A percentile compares a stretch with the other conserved stretches of the same genome.
Evolutionary conservation across 1,139 yeast genomes (phyloP).

Genomic region (Wickerhamomyces sp.): DNA sequence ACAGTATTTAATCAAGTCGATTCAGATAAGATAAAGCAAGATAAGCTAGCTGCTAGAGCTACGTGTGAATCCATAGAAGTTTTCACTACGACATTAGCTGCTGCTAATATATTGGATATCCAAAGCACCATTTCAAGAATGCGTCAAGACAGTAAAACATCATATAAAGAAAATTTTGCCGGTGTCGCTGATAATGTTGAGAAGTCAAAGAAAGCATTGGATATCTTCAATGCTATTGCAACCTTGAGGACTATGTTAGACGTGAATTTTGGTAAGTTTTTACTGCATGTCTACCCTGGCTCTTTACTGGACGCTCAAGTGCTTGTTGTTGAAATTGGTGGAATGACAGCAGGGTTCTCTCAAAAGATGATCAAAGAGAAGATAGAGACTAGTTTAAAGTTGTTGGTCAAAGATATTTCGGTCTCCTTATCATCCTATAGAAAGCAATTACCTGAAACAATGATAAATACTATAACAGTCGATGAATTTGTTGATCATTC

Average conservation of each 20-base stretch:
- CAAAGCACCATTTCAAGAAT: conserved; percentile 67
- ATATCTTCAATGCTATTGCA: conserved; percentile 25
- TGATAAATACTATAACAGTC: conserved; percentile 42
- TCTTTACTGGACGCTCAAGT: conserved; percentile 73
- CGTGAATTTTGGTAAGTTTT: conserved; percentile 50
- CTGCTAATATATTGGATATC: conserved; percentile 77
- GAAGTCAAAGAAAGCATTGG: conserved; percentile 14
- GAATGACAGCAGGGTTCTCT: conserved; percentile 55
- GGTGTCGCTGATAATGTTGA: conserved; percentile 19
- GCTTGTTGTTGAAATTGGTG: conserved; percentile 56
- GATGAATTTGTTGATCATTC: conserved; percentile 55
- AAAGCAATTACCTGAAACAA: conserved; percentile 42
- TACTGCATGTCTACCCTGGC: conserved; percentile 71
- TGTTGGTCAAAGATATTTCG: conserved; percentile 56
- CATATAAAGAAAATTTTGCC: conserved; percentile 63
- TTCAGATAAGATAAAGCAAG: conserved; percentile 41
- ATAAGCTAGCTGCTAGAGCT: conserved; percentile 56
- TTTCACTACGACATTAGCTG: conserved; percentile 77
- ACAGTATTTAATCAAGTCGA: conserved; percentile 69
- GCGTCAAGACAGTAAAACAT: conserved; percentile 64
- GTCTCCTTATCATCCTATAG: conserved; percentile 60
- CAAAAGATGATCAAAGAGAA: conserved; percentile 46
- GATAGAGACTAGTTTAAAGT: conserved; percentile 39
- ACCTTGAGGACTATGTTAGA: conserved; percentile 54
- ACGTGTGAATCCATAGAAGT: conserved; percentile 54